These are phyloP conservation scores for Saccharata proteae DNA, from an alignment of 2,329 filamentous ascomycete genomes.

Conservation along the genomic window DNA sequence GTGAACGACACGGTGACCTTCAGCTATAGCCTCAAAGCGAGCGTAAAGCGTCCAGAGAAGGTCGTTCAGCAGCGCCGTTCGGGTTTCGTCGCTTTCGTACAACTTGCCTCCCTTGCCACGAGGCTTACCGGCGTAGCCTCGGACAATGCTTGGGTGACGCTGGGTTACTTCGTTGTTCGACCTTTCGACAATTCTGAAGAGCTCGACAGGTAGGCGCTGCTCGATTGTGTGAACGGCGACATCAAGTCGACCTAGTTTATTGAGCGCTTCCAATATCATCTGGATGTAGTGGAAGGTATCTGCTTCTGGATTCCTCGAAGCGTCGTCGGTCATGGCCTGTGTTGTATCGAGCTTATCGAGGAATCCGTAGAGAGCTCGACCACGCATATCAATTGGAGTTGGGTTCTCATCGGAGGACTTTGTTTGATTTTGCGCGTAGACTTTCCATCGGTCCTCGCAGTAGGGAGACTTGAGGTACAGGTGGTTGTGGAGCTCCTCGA, in stretches of 20 bases:
- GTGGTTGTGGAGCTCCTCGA: slow-evolving; percentile 97
- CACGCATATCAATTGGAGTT: slow-evolving; percentile 27
- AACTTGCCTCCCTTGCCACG: slow-evolving; percentile 47
- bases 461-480: slow-evolving; percentile 96
- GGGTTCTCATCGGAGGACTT: slow-evolving; percentile 23
- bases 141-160: slow-evolving; percentile 73
- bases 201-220: slow-evolving; percentile 81
- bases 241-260: slow-evolving; percentile 78
- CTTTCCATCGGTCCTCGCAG: slow-evolving; percentile 91
- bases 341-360: slow-evolving; percentile 45
- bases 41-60: slow-evolving; percentile 86
- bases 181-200: slow-evolving; percentile 88
- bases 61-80: slow-evolving; percentile 78
- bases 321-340: slow-evolving; percentile 61
- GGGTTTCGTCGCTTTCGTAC: slow-evolving; percentile 57
- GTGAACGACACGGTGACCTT: slow-evolving; percentile 86
- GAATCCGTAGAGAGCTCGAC: slow-evolving; percentile 44
- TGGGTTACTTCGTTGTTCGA: slow-evolving; percentile 90
- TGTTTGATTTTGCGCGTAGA: slow-evolving; percentile 56
- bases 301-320: slow-evolving; percentile 83
- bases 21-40: slow-evolving; percentile 93
- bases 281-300: slow-evolving; percentile 92
- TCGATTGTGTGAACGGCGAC: slow-evolving; percentile 82
- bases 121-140: slow-evolving; percentile 36
- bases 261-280: slow-evolving; percentile 75